Evolutionary conservation across 2,329 filamentous ascomycete genomes (phyloP).

Genomic region (Sporothrix euskadiensis): DNA sequence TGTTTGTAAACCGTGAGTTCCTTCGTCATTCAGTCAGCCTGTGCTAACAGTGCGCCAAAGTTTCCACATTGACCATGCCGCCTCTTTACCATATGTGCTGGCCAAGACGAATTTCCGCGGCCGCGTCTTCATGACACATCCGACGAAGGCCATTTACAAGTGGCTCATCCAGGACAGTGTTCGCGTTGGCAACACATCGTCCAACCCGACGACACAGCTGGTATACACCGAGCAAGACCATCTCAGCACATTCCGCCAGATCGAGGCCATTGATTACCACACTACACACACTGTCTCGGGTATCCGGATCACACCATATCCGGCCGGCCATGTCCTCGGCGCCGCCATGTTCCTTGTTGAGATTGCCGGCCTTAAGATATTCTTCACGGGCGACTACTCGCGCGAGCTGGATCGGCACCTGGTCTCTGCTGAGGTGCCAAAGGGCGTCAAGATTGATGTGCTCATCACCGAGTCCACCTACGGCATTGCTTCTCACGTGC

Average conservation of each 20-base stretch:
- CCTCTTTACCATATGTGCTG: conserved; percentile 94
- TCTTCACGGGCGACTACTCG: conserved; percentile 98
- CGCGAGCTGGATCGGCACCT: conserved; percentile 93
- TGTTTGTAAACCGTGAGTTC: neutral
- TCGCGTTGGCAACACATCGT: conserved; percentile 74
- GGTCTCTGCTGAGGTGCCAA: conserved; percentile 87
- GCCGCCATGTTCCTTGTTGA: conserved; percentile 98
- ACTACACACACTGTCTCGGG: conserved; percentile 97
- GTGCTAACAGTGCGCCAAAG: conserved; percentile 49
- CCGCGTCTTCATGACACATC: conserved; percentile 98
- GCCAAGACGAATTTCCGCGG: conserved; percentile 98
- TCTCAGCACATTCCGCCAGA: conserved; percentile 86
- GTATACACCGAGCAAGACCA: conserved; percentile 96
- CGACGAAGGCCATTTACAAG: conserved; percentile 99
- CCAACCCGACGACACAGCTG: conserved; percentile 65
- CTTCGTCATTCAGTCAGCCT: no score
- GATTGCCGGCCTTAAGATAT: conserved; percentile 92
- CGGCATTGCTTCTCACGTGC: conserved; percentile 90
- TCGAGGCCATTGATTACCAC: conserved; percentile 97
- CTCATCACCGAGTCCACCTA: conserved; percentile 98
- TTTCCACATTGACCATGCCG: conserved; percentile 99
- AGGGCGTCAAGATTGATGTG: conserved; percentile 88
- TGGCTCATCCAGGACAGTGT: conserved; percentile 98
- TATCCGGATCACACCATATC: conserved; percentile 94
- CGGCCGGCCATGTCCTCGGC: conserved; percentile 94